These are phyloP conservation scores for Stachybotrys elegans DNA, from an alignment of 2,329 filamentous ascomycete genomes.

Conservation along the genomic window DNA sequence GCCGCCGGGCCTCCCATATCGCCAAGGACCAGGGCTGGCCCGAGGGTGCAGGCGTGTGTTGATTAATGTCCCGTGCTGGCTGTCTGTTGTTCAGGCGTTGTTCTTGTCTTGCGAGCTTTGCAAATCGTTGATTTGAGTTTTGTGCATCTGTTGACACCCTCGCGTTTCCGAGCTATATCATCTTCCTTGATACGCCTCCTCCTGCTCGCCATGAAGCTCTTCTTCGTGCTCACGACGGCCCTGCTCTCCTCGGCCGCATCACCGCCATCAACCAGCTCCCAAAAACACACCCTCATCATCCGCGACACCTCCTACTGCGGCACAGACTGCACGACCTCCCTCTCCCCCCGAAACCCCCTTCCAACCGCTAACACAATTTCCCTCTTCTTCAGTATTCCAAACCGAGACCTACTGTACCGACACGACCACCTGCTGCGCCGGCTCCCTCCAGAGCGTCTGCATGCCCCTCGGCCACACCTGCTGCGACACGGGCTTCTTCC, in stretches of 20 bases:
- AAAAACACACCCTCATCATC: background rate
- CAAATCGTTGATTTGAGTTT: too few relatives aligned
- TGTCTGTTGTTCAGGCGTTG: too few relatives aligned
- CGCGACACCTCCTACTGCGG: background rate
- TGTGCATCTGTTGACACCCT: too few relatives aligned
- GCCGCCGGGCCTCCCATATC: too few relatives aligned
- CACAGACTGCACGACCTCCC: background rate
- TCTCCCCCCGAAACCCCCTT: background rate
- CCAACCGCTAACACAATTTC: background rate
- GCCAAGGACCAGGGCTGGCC: too few relatives aligned
- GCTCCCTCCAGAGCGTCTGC: conserved; percentile 10
- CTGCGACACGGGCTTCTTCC: conserved; percentile 14
- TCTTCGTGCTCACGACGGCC: background rate
- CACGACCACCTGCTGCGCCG: conserved; percentile 11
- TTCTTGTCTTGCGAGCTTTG: too few relatives aligned
- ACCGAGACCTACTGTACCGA: conserved; percentile 8
- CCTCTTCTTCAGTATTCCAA: conserved; percentile 5
- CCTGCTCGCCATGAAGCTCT: background rate
- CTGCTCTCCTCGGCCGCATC: background rate
- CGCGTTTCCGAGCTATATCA: too few relatives aligned
- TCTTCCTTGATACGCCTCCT: too few relatives aligned
- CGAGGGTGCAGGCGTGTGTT: too few relatives aligned
- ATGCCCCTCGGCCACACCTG: conserved; percentile 13
- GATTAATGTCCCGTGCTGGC: too few relatives aligned
- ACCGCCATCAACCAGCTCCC: background rate